Evolutionary conservation across 2,329 filamentous ascomycete genomes (phyloP).

Genomic region (Exserohilum turcica): DNA sequence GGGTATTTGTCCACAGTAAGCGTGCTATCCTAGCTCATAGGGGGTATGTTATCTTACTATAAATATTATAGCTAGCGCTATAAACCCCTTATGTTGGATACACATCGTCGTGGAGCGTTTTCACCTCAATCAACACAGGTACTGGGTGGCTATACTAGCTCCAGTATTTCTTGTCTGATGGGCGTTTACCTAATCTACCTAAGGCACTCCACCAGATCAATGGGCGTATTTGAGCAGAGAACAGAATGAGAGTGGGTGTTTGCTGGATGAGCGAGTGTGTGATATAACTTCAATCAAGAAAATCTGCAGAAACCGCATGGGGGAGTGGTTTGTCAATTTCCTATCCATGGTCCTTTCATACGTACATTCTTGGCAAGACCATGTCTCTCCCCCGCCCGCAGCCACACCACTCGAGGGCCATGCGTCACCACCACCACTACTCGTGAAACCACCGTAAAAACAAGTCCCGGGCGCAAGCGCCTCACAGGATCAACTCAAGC

Average conservation of each 20-base stretch:
- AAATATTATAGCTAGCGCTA: not conserved
- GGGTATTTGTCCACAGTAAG: not conserved
- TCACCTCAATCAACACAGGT: too few species aligned
- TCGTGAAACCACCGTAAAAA: constrained; percentile 17
- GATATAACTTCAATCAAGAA: constrained; percentile 7
- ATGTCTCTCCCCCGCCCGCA: constrained; percentile 25
- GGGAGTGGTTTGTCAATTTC: constrained; percentile 32
- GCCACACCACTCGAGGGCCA: constrained; percentile 21
- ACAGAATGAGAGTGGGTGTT: constrained; percentile 20
- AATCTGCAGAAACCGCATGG: constrained; percentile 15
- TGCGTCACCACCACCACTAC: constrained; percentile 15
- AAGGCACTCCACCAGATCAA: constrained; percentile 18
- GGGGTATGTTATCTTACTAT: not conserved
- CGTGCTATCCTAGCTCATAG: not conserved
- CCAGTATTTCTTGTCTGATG: too few species aligned
- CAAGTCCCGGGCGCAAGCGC: constrained; percentile 38
- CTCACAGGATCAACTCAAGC: constrained; percentile 41
- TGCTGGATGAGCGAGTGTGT: constrained; percentile 22
- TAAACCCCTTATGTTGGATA: too few species aligned
- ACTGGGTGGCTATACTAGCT: too few species aligned
- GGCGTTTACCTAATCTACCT: constrained; percentile 21
- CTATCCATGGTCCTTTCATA: constrained; percentile 28
- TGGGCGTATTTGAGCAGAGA: constrained; percentile 11
- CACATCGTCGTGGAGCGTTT: too few species aligned
- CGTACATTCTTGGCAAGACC: constrained; percentile 11